phyloP scores from a whole-genome alignment of 305 asterid species.

The Solanum chacoense region DNA sequence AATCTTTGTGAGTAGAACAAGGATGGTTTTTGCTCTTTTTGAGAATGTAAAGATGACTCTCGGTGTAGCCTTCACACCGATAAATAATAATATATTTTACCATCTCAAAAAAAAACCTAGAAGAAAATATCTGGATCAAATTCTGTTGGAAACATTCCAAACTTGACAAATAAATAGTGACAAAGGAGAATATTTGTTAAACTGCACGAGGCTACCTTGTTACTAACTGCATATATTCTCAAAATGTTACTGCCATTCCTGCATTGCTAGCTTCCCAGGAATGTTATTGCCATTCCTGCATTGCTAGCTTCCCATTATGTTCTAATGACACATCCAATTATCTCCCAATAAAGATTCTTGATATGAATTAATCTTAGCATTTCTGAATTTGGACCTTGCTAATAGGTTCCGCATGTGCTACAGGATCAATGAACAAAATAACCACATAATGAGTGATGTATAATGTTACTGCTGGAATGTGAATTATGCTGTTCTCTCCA shows the following conservation, averaged over 20 bases:
- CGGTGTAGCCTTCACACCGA: background rate
- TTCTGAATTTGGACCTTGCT: background rate
- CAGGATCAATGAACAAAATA: background rate
- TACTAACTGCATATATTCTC: background rate
- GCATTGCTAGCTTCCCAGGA: background rate
- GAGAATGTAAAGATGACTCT: background rate
- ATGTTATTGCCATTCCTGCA: background rate
- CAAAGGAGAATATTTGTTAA: background rate
- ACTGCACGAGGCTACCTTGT: background rate
- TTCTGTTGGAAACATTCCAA: background rate
- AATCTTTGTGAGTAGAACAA: background rate
- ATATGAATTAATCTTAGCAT: background rate
- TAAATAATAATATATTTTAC: background rate
- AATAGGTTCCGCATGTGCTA: background rate
- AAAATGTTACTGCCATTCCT: background rate
- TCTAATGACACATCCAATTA: background rate
- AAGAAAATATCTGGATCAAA: background rate
- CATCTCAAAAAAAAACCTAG: background rate
- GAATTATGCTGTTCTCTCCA: background rate
- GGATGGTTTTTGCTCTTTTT: background rate
- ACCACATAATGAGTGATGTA: background rate
- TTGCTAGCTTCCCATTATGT: background rate
- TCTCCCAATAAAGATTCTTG: background rate
- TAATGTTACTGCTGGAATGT: background rate
- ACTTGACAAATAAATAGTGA: background rate